Evolutionary conservation across 1,139 yeast genomes (phyloP).

Genomic region (Yueomyces sp.): DNA sequence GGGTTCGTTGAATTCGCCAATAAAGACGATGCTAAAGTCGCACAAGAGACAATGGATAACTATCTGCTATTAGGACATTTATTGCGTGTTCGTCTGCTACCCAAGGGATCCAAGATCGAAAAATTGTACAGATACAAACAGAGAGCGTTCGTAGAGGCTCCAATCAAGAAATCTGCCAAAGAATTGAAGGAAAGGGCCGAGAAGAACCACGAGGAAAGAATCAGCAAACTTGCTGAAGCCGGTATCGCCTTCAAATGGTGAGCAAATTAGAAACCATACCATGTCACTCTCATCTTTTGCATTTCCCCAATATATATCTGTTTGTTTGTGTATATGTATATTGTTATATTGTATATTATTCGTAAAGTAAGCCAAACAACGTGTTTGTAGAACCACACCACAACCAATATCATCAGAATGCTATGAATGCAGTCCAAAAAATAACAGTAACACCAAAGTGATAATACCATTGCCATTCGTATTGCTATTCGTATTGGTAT

Average conservation of each 20-base stretch:
- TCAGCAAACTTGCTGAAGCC: conserved; percentile 20
- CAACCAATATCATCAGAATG: too few relatives aligned
- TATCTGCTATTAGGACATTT: conserved; percentile 82
- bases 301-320: not conserved
- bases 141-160: conserved; percentile 35
- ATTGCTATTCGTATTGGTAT: too few relatives aligned
- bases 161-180: conserved; percentile 31
- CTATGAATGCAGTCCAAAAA: too few relatives aligned
- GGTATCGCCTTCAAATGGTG: conserved; percentile 26
- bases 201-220: conserved; percentile 24
- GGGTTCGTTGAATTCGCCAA: conserved; percentile 79
- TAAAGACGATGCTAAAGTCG: conserved; percentile 68
- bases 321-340: too few relatives aligned
- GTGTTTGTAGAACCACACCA: too few relatives aligned
- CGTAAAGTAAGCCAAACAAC: too few relatives aligned
- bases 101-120: conserved; percentile 36
- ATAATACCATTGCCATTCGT: too few relatives aligned
- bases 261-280: not conserved
- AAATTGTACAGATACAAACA: conserved; percentile 48
- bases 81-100: conserved; percentile 47
- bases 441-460: too few relatives aligned
- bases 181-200: conserved; percentile 21
- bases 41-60: conserved; percentile 92
- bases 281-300: not conserved
- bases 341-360: too few relatives aligned